Conservation (phyloP, 768 basidiomycete genomes). For the Calocybe cyanea region DNA sequence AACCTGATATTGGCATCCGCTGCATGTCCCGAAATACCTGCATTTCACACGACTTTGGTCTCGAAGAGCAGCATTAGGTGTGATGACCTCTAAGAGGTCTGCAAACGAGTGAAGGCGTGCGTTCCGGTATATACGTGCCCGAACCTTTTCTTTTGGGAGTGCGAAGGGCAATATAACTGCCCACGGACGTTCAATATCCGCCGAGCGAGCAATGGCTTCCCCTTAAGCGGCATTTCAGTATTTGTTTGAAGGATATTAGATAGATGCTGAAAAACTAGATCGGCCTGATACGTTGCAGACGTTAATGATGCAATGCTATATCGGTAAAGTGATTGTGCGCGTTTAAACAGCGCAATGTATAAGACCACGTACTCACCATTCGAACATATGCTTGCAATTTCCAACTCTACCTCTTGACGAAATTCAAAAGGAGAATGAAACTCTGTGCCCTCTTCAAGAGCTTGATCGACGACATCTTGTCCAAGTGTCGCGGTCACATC, state of each 20-base stretch:
- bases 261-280: too few species aligned
- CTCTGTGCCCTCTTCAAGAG: conserved; percentile 45
- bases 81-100: conserved; percentile 64
- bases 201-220: conserved; percentile 58
- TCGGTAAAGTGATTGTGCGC: too few species aligned
- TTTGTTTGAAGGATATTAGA: not conserved
- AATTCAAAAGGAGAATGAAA: conserved; percentile 57
- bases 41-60: conserved; percentile 68
- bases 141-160: conserved; percentile 78
- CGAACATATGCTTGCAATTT: conserved; percentile 61
- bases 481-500: conserved; percentile 73
- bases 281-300: too few species aligned
- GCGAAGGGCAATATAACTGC: conserved; percentile 80
- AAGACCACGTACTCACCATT: conserved; percentile 40
- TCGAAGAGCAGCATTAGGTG: conserved; percentile 60
- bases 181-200: conserved; percentile 57
- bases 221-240: conserved; percentile 36
- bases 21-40: conserved; percentile 84
- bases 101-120: conserved; percentile 71
- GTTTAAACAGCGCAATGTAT: too few species aligned
- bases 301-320: too few species aligned
- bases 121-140: conserved; percentile 68
- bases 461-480: conserved; percentile 44
- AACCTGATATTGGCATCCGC: conserved; percentile 94
- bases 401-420: conserved; percentile 62